Base-by-base conservation (phyloP, 1,139 yeast genomes). In the Candida freyschussii region DNA sequence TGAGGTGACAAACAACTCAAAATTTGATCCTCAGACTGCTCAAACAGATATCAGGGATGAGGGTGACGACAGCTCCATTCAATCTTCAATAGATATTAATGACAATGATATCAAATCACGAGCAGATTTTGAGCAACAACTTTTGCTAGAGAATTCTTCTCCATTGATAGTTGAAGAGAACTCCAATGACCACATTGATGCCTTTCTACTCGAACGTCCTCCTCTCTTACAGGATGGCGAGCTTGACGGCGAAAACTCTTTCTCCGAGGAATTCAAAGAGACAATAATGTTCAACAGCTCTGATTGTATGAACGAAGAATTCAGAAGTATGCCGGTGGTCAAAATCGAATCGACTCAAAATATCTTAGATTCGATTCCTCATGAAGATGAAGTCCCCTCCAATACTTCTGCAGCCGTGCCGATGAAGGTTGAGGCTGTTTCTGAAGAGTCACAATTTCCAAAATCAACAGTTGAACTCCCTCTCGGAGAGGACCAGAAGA, bases 221-320 rank as follows among this genome's bases (percentile, higher is more conserved):
- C 33, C 37, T 5, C 21, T 36, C 9, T 29, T 40, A 11, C 31
- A 36, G 6, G 29, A 27, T 2, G 17, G 23, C 15, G 39, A 36
- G 10, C 12, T 22, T 21, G 35, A 27, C 13, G 26, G 18, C 13
- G 48, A 45, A 2, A 12, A 26, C 1, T 41, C 52, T 2, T 44
- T 48, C 17, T 34, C 41, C 11, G 44, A 41, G 13, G 52, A 44
- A 21, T 38, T 48, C 26, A 44, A 35, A 24, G 46, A 29, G n/a
- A 37, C 46, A 2, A 30, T 36, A 14, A 33, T 40, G 1, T 48
- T 41, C 30, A 42, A 37, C 30, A 30, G 35, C 11, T 32, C 43
- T n/a, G 39, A 32, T 15, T 26, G 30, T 18, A 29, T 35, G 35
- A 33, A 28, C 21, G 39, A 33, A 26, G 30, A 30, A 32, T 34